Conservation (phyloP, 441 rosid species). For the Hura crepitans region DNA sequence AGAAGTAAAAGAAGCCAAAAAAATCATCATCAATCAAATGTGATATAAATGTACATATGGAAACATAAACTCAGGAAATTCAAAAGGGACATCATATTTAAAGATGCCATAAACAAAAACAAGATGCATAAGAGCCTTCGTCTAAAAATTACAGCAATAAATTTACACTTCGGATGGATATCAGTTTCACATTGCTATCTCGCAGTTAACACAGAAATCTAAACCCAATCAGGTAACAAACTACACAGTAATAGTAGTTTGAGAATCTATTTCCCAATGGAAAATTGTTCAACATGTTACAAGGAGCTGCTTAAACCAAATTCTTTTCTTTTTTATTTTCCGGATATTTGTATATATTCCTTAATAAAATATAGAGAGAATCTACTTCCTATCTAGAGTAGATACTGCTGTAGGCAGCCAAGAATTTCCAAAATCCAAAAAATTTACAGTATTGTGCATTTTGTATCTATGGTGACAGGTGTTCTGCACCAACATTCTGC, state of each 20-base stretch:
- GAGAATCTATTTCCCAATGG: neutral
- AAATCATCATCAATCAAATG: constrained; percentile 2
- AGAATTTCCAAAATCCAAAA: neutral
- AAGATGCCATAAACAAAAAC: neutral
- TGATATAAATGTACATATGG: neutral
- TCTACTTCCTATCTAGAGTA: neutral
- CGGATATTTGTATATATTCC: too few relatives aligned
- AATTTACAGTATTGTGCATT: neutral
- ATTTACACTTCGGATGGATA: neutral
- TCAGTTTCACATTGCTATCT: neutral
- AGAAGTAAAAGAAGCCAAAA: constrained; percentile 18
- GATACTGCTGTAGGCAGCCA: neutral
- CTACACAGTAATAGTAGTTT: neutral
- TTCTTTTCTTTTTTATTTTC: neutral
- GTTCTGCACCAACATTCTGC: neutral
- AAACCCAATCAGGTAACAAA: neutral
- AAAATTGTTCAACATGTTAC: neutral
- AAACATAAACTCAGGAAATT: neutral
- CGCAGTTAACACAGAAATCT: neutral
- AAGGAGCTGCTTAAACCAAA: neutral
- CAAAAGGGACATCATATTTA: neutral
- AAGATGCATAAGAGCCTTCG: neutral
- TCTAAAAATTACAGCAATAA: constrained; percentile 1
- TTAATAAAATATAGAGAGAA: neutral
- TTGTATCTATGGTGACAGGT: neutral